Conservation (phyloP, 306 rosid species). For the Cucurbita argyrosperma region DNA sequence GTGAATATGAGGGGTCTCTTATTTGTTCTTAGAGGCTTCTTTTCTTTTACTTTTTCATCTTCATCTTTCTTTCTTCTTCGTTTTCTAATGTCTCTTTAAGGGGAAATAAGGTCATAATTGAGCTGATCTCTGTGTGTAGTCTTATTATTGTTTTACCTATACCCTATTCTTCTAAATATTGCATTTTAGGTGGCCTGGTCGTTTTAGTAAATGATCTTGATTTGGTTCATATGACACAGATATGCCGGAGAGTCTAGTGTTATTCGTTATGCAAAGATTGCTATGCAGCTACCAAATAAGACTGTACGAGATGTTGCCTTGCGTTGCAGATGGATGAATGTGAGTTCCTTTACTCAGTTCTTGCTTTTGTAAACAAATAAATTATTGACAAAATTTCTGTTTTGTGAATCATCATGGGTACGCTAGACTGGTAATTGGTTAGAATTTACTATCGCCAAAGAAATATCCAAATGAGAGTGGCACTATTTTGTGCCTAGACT, state of each 20-base stretch:
- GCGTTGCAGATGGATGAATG: constrained; percentile 97
- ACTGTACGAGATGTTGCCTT: constrained; percentile 86
- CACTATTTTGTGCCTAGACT: background rate
- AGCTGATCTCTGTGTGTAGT: background rate
- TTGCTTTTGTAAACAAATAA: background rate
- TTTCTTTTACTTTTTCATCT: background rate
- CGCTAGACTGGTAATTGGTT: background rate
- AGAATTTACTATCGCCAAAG: background rate
- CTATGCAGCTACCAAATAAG: constrained; percentile 64
- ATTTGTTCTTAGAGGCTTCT: background rate
- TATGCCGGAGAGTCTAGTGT: constrained; percentile 40
- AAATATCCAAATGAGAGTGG: background rate
- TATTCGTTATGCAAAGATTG: constrained; percentile 75
- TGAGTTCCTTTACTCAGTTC: constrained; percentile 23
- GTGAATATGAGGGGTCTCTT: background rate
- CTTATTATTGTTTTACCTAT: background rate
- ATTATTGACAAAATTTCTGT: background rate
- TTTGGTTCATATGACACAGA: background rate
- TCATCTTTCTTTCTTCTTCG: background rate
- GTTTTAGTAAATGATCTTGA: background rate
- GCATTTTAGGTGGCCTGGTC: background rate
- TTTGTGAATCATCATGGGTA: background rate
- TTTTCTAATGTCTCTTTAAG: background rate
- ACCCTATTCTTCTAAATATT: background rate
- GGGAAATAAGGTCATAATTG: background rate